These are phyloP conservation scores for Emergomyces orientalis DNA, from an alignment of 2,329 filamentous ascomycete genomes.

Conservation along the genomic window DNA sequence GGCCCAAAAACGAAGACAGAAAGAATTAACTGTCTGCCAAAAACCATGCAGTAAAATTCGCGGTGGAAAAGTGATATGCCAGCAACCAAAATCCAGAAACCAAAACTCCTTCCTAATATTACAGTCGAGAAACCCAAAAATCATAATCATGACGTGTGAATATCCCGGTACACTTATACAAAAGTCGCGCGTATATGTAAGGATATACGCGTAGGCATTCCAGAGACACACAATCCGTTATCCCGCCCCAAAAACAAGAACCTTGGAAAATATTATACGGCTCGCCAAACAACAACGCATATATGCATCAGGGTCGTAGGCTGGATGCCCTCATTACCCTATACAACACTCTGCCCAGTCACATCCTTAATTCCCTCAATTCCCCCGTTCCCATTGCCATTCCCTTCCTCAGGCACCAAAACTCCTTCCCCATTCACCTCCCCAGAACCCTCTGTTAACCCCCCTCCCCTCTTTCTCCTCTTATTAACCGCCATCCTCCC, in stretches of 20 bases:
- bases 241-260: background rate
- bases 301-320: background rate
- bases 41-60: too few species aligned
- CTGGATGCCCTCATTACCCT: background rate
- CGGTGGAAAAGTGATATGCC: background rate
- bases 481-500: conserved; percentile 42
- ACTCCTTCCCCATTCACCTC: background rate
- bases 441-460: background rate
- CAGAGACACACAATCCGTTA: background rate
- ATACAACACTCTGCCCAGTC: conserved; percentile 3
- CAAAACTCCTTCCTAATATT: background rate
- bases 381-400: background rate
- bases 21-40: background rate
- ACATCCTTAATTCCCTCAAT: background rate
- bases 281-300: background rate
- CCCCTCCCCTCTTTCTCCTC: conserved; percentile 18
- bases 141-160: background rate
- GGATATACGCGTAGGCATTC: background rate
- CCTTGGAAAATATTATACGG: background rate
- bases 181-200: background rate
- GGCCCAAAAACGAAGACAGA: background rate
- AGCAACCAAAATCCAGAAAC: background rate
- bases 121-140: background rate
- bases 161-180: background rate
- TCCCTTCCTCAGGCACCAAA: background rate